Evolutionary conservation across 2,329 filamentous ascomycete genomes (phyloP).

Genomic region (Geosmithia flava): DNA sequence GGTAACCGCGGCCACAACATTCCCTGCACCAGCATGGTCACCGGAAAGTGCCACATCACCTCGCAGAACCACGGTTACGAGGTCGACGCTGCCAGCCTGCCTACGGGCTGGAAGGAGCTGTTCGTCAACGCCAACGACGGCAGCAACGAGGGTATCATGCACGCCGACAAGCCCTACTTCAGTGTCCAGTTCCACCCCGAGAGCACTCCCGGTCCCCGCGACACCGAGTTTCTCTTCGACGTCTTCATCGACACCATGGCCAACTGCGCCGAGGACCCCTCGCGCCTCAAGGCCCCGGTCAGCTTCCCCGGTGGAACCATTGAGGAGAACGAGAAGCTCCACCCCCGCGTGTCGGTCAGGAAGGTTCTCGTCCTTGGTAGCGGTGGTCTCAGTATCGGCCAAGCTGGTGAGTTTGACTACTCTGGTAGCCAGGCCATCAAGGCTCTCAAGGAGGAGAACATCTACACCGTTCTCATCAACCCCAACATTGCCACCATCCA

Average conservation of each 20-base stretch:
- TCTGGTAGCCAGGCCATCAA: slow-evolving; percentile 98
- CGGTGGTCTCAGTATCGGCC: slow-evolving; percentile 92
- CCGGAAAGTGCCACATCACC: slow-evolving; percentile 95
- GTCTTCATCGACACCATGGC: slow-evolving; percentile 84
- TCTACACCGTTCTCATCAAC: slow-evolving; percentile 97
- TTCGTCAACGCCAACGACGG: slow-evolving; percentile 98
- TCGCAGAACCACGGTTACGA: slow-evolving; percentile 98
- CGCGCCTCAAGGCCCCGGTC: slow-evolving; percentile 60
- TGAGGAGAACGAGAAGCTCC: slow-evolving; percentile 63
- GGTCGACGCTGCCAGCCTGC: slow-evolving; percentile 68
- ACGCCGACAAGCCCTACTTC: slow-evolving; percentile 78
- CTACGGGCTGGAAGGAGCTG: slow-evolving; percentile 76
- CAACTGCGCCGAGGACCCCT: slow-evolving; percentile 54
- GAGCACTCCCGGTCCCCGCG: slow-evolving; percentile 85
- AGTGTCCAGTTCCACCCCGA: slow-evolving; percentile 99
- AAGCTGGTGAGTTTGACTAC: slow-evolving; percentile 98
- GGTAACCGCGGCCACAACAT: slow-evolving; percentile 99
- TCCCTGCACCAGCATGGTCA: slow-evolving; percentile 89
- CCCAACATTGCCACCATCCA: slow-evolving; percentile 99
- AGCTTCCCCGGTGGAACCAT: slow-evolving; percentile 76
- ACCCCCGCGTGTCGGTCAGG: slow-evolving; percentile 76
- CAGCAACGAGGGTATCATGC: slow-evolving; percentile 95
- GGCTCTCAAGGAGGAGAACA: slow-evolving; percentile 92
- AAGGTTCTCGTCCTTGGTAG: slow-evolving; percentile 91
- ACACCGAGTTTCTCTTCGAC: slow-evolving; percentile 95